A percentile compares a stretch with the other conserved stretches of the same genome.
Evolutionary conservation across 2,329 filamentous ascomycete species (phyloP).

Genomic region (Pezicula carpinea): DNA sequence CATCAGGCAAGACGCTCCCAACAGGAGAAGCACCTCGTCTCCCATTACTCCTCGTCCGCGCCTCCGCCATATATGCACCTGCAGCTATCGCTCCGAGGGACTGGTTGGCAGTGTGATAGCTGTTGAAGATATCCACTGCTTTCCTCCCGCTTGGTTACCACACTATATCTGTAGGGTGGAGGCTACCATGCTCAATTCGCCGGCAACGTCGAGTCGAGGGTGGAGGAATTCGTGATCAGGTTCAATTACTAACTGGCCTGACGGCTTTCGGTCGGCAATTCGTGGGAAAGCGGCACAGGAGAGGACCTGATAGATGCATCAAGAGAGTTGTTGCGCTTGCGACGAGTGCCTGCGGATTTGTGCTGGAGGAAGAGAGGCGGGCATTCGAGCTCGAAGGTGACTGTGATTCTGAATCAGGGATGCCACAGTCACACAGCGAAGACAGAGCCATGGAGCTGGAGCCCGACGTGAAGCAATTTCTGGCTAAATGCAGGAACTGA

Average conservation of each 20-base stretch:
- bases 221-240: too few relatives aligned
- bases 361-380: too few relatives aligned
- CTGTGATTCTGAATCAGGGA: too few relatives aligned
- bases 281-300: background rate
- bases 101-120: background rate
- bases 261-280: too few relatives aligned
- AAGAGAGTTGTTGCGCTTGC: background rate
- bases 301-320: background rate
- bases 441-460: background rate
- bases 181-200: background rate
- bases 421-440: background rate
- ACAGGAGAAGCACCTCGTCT: background rate
- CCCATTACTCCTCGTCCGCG: background rate
- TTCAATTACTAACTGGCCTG: too few relatives aligned
- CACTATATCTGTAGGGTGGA: background rate
- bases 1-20: background rate
- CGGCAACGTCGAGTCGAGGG: background rate
- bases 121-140: background rate
- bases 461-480: constrained; percentile 1
- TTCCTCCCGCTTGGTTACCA: constrained; percentile 1
- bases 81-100: background rate
- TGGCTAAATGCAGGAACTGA: constrained; percentile 2
- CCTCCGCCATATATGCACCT: background rate
- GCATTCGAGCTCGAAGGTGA: too few relatives aligned
- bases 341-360: background rate